phyloP scores from a whole-genome alignment of 306 rosid species.

The Quercus aquifolioides region DNA sequence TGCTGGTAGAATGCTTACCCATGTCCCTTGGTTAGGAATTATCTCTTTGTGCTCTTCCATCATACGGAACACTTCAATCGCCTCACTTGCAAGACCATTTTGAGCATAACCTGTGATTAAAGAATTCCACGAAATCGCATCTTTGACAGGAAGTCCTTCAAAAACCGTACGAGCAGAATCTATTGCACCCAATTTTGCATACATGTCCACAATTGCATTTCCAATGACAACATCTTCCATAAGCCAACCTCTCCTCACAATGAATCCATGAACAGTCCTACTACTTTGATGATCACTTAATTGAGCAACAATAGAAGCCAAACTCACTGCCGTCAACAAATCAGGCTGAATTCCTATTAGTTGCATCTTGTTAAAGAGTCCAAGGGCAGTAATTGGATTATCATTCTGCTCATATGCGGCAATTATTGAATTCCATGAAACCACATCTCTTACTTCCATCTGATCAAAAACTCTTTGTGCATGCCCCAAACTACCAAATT shows the following conservation, averaged over 20 bases:
- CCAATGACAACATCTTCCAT: conserved; percentile 35
- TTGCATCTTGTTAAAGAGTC: conserved; percentile 29
- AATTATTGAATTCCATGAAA: conserved; percentile 54
- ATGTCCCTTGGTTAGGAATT: conserved; percentile 47
- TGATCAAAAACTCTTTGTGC: conserved; percentile 34
- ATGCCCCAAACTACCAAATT: conserved; percentile 39
- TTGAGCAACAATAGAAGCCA: conserved; percentile 46
- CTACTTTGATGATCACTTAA: conserved; percentile 25
- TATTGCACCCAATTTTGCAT: conserved; percentile 44
- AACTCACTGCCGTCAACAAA: conserved; percentile 41
- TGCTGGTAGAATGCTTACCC: conserved; percentile 49
- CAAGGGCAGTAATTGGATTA: conserved; percentile 35
- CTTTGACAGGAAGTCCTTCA: conserved; percentile 36
- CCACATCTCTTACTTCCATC: conserved; percentile 38
- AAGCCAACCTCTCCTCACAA: conserved; percentile 39
- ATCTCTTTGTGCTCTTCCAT: conserved; percentile 29
- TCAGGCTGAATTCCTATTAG: conserved; percentile 24
- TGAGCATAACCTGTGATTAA: conserved; percentile 51
- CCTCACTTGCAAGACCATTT: conserved; percentile 51
- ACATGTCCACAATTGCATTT: conserved; percentile 54
- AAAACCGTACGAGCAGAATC: conserved; percentile 33
- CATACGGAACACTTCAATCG: conserved; percentile 32
- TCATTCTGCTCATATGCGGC: conserved; percentile 46
- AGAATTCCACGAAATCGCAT: conserved; percentile 45
- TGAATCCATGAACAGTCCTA: conserved; percentile 40